Evolutionary conservation across 805 yeast genomes (phyloP).

Genomic region (Suhomyces xylopsoci): DNA sequence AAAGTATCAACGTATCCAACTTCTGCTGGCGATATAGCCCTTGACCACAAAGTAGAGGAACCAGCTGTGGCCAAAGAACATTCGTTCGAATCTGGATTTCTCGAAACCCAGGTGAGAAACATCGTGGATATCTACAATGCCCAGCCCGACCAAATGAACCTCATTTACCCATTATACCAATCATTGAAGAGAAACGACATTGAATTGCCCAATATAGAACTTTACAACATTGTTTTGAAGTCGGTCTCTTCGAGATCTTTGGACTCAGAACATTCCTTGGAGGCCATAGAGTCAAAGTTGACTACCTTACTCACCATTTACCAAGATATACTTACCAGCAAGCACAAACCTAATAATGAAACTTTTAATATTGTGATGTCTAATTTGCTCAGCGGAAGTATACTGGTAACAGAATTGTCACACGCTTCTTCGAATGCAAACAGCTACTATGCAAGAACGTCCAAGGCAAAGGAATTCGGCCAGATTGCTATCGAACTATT

Average conservation of each 20-base stretch:
- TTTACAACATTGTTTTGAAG: conserved; percentile 52
- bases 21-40: not conserved
- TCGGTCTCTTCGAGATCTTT: conserved; percentile 52
- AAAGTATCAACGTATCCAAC: not conserved
- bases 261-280: conserved; percentile 26
- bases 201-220: conserved; percentile 45
- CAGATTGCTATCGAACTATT: conserved; percentile 45
- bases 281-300: conserved; percentile 54
- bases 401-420: conserved; percentile 11
- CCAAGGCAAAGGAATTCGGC: conserved; percentile 44
- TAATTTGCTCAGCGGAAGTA: conserved; percentile 50
- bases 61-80: conserved; percentile 3
- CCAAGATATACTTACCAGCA: conserved; percentile 55
- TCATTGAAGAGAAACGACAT: conserved; percentile 37
- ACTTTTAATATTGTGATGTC: conserved; percentile 52
- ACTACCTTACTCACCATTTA: conserved; percentile 64
- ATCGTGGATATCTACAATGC: conserved; percentile 18
- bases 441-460: conserved; percentile 2
- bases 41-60: not conserved
- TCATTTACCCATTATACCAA: conserved; percentile 40
- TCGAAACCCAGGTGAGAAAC: conserved; percentile 16
- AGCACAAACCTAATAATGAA: conserved; percentile 51
- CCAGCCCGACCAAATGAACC: conserved; percentile 23
- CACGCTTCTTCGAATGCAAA: conserved; percentile 1
- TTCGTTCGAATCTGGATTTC: conserved; percentile 17